Conservation (phyloP, 1,139 yeast genomes). For the Geotrichum histeridarum region DNA sequence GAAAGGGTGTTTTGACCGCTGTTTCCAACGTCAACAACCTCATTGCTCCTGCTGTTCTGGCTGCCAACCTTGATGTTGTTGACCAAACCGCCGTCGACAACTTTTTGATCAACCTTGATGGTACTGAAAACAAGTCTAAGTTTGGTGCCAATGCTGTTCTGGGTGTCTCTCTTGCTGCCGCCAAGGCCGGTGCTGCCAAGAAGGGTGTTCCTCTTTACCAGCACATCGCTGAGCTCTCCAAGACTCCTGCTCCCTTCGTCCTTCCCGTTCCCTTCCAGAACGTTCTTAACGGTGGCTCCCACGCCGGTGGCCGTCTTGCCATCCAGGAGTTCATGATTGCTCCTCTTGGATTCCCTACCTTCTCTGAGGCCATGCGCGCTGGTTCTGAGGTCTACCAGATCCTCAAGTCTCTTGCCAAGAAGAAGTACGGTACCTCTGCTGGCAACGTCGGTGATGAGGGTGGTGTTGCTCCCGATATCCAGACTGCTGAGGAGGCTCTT, state of each 20-base stretch:
- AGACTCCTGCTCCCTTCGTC: conserved; percentile 65
- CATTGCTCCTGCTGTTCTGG: conserved; percentile 83
- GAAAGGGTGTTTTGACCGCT: conserved; percentile 92
- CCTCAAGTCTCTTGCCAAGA: conserved; percentile 84
- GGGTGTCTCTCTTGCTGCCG: conserved; percentile 90
- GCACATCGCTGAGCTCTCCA: conserved; percentile 72
- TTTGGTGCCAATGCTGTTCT: conserved; percentile 94
- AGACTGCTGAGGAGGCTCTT: conserved; percentile 89
- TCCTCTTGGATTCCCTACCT: conserved; percentile 80
- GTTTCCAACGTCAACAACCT: conserved; percentile 83
- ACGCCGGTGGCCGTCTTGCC: conserved; percentile 98
- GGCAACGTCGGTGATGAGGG: conserved; percentile 99
- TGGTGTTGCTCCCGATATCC: conserved; percentile 97
- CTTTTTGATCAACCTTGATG: conserved; percentile 73
- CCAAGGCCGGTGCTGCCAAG: conserved; percentile 93
- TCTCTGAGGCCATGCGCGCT: conserved; percentile 89
- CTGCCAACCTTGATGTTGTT: conserved; percentile 66
- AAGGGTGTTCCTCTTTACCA: conserved; percentile 80
- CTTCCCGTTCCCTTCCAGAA: conserved; percentile 96
- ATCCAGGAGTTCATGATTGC: conserved; percentile 99
- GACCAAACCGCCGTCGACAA: conserved; percentile 78
- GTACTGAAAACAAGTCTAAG: conserved; percentile 90
- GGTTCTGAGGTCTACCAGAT: conserved; percentile 96
- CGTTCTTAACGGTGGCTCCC: conserved; percentile 97
- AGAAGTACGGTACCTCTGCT: conserved; percentile 92